Base-by-base conservation (phyloP, 1,139 yeast genomes). In the Citeromyces siamensis region DNA sequence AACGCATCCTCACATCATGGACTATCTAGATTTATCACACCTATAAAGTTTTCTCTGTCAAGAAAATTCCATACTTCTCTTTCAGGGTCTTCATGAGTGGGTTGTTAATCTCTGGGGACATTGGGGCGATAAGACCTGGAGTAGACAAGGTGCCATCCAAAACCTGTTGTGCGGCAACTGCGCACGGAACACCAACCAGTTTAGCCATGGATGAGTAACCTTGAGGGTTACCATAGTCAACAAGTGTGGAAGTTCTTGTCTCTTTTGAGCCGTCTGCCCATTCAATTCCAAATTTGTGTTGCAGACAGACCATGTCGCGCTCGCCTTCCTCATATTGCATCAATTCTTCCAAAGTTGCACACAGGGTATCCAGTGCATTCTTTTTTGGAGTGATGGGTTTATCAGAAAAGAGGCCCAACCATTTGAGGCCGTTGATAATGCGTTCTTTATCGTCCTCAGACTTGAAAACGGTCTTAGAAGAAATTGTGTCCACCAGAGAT, bases 191-290 rank as follows among this genome's bases (percentile, higher is more conserved):
- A 67, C 98, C 98, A 41, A 90, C 98, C 49, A 85, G 72, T 59
- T 90, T 88, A 49, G 98, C 98, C 98, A 90, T 90, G 36, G 97
- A 88, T 34, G 95, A 82, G 75, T 88, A 90, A 41, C 97, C 96
- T 42, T 82, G 75, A 52, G 85, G 85, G 51, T 73, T 77, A 67
- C 98, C 98, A 61, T 83, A 85, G 62, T 86, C 95, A 36, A 86
- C 90, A 58, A 90, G 70, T 45, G 98, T 90, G 20, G 97, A 82
- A 42, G 97, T 88, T 71, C 97, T 85, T 46, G 79, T 71, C 66
- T 90, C 97, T 41, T 71, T 73, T 47, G 76, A 63, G 50, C 97
- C 97, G 54, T 90, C 90, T 41, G 90, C 86, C 90, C 95, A 84
- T 64, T 83, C 94, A 50, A 90, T 85, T 50, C 94, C 96, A 55